phyloP scores from a whole-genome alignment of 805 yeast species.

The Candida maesae region DNA sequence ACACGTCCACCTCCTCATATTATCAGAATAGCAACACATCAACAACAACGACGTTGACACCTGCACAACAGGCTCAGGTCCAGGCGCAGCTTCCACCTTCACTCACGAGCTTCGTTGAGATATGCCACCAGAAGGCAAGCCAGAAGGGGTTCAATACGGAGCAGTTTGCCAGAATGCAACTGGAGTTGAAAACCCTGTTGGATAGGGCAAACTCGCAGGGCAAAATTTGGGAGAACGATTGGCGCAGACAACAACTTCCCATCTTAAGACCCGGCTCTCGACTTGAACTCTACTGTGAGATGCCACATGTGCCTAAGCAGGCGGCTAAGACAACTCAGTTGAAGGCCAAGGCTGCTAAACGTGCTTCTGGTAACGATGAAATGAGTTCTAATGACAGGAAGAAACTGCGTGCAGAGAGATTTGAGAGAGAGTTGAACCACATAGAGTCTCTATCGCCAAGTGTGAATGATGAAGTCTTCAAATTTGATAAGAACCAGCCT shows the following conservation, averaged over 20 bases:
- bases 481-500: constrained; percentile 31
- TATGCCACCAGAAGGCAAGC: constrained; percentile 21
- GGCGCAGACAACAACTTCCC: constrained; percentile 28
- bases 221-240: constrained; percentile 26
- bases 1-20: too few species aligned
- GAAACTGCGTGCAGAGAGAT: constrained; percentile 34
- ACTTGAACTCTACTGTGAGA: constrained; percentile 17
- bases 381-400: constrained; percentile 28
- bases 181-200: constrained; percentile 26
- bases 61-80: constrained; percentile 2
- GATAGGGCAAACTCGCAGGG: constrained; percentile 23
- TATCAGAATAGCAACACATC: constrained; percentile 5
- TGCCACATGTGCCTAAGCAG: constrained; percentile 3
- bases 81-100: constrained; percentile 19
- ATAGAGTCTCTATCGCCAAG: constrained; percentile 21
- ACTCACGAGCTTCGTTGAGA: constrained; percentile 21
- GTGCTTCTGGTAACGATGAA: constrained; percentile 10
- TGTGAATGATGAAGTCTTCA: constrained; percentile 28
- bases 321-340: constrained; percentile 1
- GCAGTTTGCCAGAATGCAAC: constrained; percentile 19
- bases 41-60: neutral
- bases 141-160: constrained; percentile 11
- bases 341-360: constrained; percentile 3
- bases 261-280: constrained; percentile 12
- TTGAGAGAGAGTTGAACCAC: constrained; percentile 25